Conservation (phyloP, 75 land plant species). For the Pinus taeda region DNA sequence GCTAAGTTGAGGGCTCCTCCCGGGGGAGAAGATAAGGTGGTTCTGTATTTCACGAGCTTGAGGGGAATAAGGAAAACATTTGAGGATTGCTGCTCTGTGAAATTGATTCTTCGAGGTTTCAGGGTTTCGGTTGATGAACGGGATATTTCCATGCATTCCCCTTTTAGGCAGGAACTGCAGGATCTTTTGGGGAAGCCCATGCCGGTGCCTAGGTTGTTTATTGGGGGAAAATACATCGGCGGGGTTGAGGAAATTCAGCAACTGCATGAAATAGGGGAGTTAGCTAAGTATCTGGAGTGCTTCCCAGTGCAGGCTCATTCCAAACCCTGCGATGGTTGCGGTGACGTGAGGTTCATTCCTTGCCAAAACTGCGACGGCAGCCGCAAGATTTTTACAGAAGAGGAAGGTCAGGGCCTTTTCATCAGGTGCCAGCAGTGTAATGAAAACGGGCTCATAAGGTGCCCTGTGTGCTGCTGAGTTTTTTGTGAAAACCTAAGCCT, state of each 20-base stretch:
- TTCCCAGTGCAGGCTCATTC: conserved; percentile 51
- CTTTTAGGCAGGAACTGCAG: conserved; percentile 49
- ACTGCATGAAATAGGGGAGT: conserved; percentile 62
- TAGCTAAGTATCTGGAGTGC: conserved; percentile 47
- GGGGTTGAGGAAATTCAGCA: conserved; percentile 67
- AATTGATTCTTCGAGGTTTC: conserved; percentile 44
- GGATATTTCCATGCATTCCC: conserved; percentile 61
- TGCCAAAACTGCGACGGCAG: conserved; percentile 79
- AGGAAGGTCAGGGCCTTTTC: conserved; percentile 22
- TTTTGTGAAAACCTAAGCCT: conserved; percentile 1
- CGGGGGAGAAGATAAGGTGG: conserved; percentile 28
- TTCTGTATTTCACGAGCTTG: conserved; percentile 61
- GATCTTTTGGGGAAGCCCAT: conserved; percentile 22
- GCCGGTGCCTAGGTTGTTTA: conserved; percentile 47
- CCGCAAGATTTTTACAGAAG: conserved; percentile 59
- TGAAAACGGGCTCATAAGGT: conserved; percentile 75
- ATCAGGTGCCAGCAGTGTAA: conserved; percentile 70
- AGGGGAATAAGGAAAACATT: conserved; percentile 58
- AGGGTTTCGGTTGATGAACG: conserved; percentile 60
- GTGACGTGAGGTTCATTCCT: conserved; percentile 68
- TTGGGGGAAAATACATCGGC: conserved; percentile 61
- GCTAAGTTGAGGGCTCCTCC: conserved; percentile 21
- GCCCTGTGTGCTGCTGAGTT: conserved; percentile 63
- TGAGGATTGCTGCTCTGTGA: conserved; percentile 53
- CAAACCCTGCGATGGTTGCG: conserved; percentile 63